Percentiles rank a stretch among this genome's conserved stretches.
These are phyloP conservation scores for Nepenthes alata DNA, from an alignment of 179 eudicot genomes.

Conservation along the genomic window DNA sequence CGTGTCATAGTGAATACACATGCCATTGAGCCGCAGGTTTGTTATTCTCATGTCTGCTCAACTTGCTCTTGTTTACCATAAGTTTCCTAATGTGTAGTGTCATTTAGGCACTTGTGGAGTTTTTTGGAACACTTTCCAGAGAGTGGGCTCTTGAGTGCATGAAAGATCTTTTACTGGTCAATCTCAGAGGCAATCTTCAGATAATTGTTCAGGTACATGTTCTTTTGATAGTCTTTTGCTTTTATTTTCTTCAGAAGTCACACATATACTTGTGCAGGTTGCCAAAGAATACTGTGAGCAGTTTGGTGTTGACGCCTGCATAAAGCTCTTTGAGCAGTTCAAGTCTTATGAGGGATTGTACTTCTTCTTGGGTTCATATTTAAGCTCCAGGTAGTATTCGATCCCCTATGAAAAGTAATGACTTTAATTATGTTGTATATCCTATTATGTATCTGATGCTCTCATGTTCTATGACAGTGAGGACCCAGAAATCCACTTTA, in stretches of 20 bases:
- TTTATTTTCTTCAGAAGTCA: neutral
- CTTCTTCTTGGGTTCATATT: conserved; percentile 37
- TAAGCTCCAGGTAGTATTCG: conserved; percentile 31
- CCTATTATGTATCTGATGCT: conserved; percentile 8
- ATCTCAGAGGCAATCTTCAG: conserved; percentile 44
- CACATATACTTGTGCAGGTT: conserved; percentile 19
- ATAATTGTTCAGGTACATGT: conserved; percentile 40
- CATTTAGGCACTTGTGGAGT: conserved; percentile 39
- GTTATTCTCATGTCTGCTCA: conserved; percentile 3
- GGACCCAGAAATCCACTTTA: conserved; percentile 45
- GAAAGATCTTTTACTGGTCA: conserved; percentile 43
- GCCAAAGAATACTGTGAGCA: conserved; percentile 46
- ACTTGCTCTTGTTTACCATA: neutral
- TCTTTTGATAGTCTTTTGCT: neutral
- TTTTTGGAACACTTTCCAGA: conserved; percentile 41
- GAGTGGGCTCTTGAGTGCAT: conserved; percentile 56
- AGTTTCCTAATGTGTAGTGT: conserved; percentile 1
- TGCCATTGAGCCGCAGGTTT: conserved; percentile 49
- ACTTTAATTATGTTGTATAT: neutral
- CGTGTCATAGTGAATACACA: conserved; percentile 49
- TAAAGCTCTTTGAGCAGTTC: conserved; percentile 40
- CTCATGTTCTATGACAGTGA: conserved; percentile 20
- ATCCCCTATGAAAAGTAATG: too few species aligned
- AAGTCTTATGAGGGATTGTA: conserved; percentile 42
- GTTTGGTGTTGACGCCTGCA: conserved; percentile 32